Conservation (phyloP, 1,284 basidiomycete genomes). For the Cystobasidium slooffiae region DNA sequence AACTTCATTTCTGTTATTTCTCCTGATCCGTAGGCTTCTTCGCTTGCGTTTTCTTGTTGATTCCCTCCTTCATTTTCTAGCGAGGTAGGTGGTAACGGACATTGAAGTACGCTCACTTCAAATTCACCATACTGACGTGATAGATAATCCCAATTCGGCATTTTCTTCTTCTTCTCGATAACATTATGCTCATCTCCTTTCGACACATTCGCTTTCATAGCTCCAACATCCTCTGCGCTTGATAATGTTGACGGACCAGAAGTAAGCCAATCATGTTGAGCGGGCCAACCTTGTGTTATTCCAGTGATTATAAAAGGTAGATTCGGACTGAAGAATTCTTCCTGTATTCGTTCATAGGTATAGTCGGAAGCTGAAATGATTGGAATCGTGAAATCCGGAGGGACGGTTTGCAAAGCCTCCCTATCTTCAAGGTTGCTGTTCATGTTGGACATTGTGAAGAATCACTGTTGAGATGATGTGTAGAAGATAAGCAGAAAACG, state of each 20-base stretch:
- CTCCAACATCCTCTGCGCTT: not conserved
- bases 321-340: slow-evolving; percentile 28
- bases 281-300: slow-evolving; percentile 19
- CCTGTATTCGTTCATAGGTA: slow-evolving; percentile 4
- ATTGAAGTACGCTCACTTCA: slow-evolving; percentile 32
- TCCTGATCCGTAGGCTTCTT: not conserved
- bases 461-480: no score
- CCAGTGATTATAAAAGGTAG: slow-evolving; percentile 38
- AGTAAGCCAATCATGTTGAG: slow-evolving; percentile 21
- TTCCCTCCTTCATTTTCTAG: not conserved
- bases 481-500: no score
- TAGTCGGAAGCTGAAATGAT: slow-evolving; percentile 12
- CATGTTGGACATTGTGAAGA: not conserved
- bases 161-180: not conserved
- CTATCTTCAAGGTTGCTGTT: not conserved
- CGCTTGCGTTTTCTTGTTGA: not conserved
- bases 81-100: not conserved
- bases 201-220: not conserved
- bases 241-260: no score
- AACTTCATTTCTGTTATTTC: slow-evolving; percentile 54
- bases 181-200: not conserved
- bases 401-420: not conserved
- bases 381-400: slow-evolving; percentile 21
- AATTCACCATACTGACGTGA: slow-evolving; percentile 24
- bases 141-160: slow-evolving; percentile 39